phyloP scores from a whole-genome alignment of 2,329 filamentous ascomycete genomes.

The Metarhizium rileyi region DNA sequence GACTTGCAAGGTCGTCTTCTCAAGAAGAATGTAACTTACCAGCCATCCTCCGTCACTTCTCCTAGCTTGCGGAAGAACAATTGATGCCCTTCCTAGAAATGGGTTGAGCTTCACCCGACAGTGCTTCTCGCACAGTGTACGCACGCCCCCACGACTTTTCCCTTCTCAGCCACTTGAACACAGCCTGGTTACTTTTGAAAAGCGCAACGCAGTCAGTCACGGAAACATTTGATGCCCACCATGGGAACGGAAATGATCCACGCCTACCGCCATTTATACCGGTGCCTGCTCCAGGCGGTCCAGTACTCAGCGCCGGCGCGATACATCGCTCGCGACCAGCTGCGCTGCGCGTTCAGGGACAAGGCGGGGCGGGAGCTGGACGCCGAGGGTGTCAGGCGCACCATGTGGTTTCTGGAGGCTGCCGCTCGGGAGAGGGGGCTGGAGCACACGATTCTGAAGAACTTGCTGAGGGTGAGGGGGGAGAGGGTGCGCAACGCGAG shows the following conservation, averaged over 20 bases:
- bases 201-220: no score
- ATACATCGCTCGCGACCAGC: slow-evolving; percentile 47
- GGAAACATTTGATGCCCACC: no score
- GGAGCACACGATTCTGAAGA: slow-evolving; percentile 65
- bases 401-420: slow-evolving; percentile 58
- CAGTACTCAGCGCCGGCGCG: slow-evolving; percentile 62
- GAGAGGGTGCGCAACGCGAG: slow-evolving; percentile 8
- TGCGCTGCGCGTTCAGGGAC: slow-evolving; percentile 51
- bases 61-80: no score
- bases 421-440: slow-evolving; percentile 54
- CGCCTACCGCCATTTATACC: slow-evolving; percentile 63
- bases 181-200: no score
- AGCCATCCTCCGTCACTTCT: no score
- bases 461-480: slow-evolving; percentile 38
- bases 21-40: no score
- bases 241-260: slow-evolving; percentile 39
- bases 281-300: slow-evolving; percentile 57
- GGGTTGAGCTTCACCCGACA: no score
- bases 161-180: no score
- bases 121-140: no score
- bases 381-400: slow-evolving; percentile 46
- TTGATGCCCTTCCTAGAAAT: no score
- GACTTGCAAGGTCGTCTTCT: no score
- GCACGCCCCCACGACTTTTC: no score
- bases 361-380: slow-evolving; percentile 39